Evolutionary conservation across 177 flowering plant genomes (phyloP), one percentile per base, ranked within the genome.

Genomic region (Vitis hybrid): DNA sequence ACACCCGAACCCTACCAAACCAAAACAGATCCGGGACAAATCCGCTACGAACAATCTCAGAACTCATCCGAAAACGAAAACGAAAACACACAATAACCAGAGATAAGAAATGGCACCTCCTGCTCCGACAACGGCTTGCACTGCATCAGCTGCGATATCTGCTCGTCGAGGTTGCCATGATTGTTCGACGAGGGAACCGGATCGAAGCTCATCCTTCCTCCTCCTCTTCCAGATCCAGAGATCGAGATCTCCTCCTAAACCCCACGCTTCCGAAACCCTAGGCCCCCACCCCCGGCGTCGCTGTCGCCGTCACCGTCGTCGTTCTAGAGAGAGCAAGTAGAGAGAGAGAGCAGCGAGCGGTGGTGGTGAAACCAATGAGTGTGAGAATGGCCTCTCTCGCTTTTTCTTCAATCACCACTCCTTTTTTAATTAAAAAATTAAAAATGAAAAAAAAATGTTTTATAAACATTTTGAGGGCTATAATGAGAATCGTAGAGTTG

Each of bases 111-210:
- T 2, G 10, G 52, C 62, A 94, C 97, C 94, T 92, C 92, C 71
- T 84, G 91, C 74, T 92, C 97, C 26, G 96, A 88, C 64, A 92
- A 81, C 72, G 97, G 98, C 78, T 89, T 92, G 92, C 98, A 94
- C 92, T 92, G 97, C 97, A 94, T 91, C 60, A 94, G 94, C 90
- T 90, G 98, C 11, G 82, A 57, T 77, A 94, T 94, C 85, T 94
- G 84, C 79, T 89, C 91, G 69, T 94, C 98, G 58, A 94, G 86
- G 69, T 84, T 75, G 26, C 89, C 92, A 80, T 87, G 87, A 12
- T 93, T 75, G 86, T 74, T 86, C 23, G 92, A 34, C 45, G 26
- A 78, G 52, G 87, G 69, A 17, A 84, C 84, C 75, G 81, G 85
- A 87, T 92, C 96, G 85, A 82, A 74, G 71, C 83, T 89, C 89